Conservation (phyloP, 2,329 filamentous ascomycete species). For the Hypoxylon sp. region DNA sequence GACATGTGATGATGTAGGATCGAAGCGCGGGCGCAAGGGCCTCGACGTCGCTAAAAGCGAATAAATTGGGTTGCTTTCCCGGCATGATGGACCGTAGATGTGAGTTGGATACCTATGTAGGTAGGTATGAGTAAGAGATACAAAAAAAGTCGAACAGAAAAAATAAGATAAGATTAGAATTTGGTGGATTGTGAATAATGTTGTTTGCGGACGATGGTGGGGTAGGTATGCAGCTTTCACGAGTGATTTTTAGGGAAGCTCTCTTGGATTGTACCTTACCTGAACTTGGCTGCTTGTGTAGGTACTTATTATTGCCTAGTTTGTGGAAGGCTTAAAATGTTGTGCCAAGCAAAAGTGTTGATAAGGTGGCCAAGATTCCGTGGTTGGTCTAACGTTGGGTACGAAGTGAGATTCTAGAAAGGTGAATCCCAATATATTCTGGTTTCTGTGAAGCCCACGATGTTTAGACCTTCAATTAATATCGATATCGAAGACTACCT, state of each 20-base stretch:
- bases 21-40: constrained; percentile 84
- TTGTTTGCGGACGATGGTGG: constrained; percentile 39
- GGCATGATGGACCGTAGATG: constrained; percentile 58
- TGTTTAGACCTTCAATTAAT: constrained; percentile 11
- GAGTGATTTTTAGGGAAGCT: constrained; percentile 38
- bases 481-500: constrained; percentile 18
- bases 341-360: constrained; percentile 4
- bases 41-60: constrained; percentile 79
- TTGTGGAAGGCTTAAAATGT: background rate
- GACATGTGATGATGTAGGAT: constrained; percentile 84
- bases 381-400: constrained; percentile 18
- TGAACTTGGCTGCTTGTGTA: background rate
- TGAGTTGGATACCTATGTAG: constrained; percentile 13
- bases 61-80: constrained; percentile 78
- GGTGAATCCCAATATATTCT: constrained; percentile 14
- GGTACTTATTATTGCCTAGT: constrained; percentile 12
- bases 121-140: constrained; percentile 15
- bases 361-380: constrained; percentile 10
- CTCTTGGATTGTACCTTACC: constrained; percentile 15
- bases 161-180: constrained; percentile 14
- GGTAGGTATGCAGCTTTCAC: constrained; percentile 36
- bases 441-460: constrained; percentile 21
- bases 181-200: constrained; percentile 7
- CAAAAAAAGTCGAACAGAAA: constrained; percentile 1
- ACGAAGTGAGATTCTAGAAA: constrained; percentile 9